Evolutionary conservation across 768 basidiomycete species (phyloP), one percentile per base, ranked within the genome.

Genomic region (Hypsizygus marmoreus): DNA sequence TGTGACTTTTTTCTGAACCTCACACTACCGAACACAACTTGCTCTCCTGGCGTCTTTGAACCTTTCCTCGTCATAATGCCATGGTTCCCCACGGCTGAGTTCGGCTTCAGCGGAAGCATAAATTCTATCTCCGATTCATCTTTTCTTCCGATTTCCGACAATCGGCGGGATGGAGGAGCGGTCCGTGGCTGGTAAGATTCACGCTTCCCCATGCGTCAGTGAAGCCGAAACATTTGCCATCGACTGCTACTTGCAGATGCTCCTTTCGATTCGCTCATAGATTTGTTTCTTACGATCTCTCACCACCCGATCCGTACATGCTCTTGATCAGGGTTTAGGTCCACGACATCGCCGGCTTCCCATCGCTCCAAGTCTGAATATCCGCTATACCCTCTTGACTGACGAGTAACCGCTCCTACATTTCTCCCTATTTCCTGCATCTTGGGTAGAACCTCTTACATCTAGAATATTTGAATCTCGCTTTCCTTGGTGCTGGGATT

Each of bases 241-340:
- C 34, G 34, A 16, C 22, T 35, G 34, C 34, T 16, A 35, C 11
- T 4, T 35, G 14, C 34, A 11, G 34, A 26, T 20, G 17, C 24
- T 47, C 4, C 30, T 28, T 37, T 37, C 14, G 33, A 25, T 35
- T 40, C 22, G 35, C 39, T 32, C 20, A 13, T 20, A 28, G 26
- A 41, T 41, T 45, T 19, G 38, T 34, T 40, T 37, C 33, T 40
- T 25, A 22, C 49, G 49, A 43, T 49, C 48, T 46, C 47, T 30
- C 35, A 30, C 33, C 45, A 39, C 48, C 47, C 43, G 42, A 44
- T 51, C 50, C 53, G 47, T 24, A 36, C 29, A 37, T 51, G 31
- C 44, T 47, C 40, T 32, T n/a, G 45, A 38, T 40, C 45, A 26
- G 36, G 35, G 6, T 35, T 13, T 25, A 43, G 28, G 37, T 13